Base-by-base conservation (phyloP, 371 early-diverging fungal species). In the Nematocida minor region DNA sequence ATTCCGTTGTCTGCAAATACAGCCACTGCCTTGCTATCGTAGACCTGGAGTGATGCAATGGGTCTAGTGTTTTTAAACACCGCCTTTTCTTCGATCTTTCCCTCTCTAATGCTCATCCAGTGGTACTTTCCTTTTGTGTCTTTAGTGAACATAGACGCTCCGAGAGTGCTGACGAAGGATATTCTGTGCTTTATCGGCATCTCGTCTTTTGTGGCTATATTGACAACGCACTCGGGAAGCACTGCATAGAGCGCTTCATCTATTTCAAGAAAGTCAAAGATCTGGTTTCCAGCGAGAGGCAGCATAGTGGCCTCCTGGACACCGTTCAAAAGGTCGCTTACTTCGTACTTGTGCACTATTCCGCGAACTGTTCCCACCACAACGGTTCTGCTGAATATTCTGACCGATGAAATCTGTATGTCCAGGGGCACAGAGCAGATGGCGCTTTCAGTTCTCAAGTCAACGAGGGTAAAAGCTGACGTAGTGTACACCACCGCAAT, bases 1-100 rank as follows among this genome's bases (percentile, higher is more conserved):
- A 74, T 27, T 9, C 77, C 77, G 49, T 74, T 74, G 51, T 74
- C 77, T 41, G 77, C 63, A 47, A 62, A 62, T n/a, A 74, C 29
- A 4, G 44, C 25, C 9, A 64, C 64, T 29, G 53, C 38, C n/a
- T 40, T 36, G 11, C 31, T 31, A 7, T 34, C 22, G 32, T 34
- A 44, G 20, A 4, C 34, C 34, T 38, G 64, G 6, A 63, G 4
- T 9, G 38, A 42, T 41, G 46, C n/a, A 14, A 51, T 4, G 1
- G 71, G 71, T 9, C 66, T 22, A 11, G n/a, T 64, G 14, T 16
- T 16, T 38, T 62, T 71, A 36, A 60, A 64, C 9, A 27, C 16
- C 20, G 9, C 36, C 18, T 3, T 42, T 44, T 68, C 55, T 14
- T 14, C 14, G 4, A 68, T 25, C 7, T 29, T 27, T 51, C 20